Base-by-base conservation (phyloP, 331 rosid species). In the Cucumis variabilis region DNA sequence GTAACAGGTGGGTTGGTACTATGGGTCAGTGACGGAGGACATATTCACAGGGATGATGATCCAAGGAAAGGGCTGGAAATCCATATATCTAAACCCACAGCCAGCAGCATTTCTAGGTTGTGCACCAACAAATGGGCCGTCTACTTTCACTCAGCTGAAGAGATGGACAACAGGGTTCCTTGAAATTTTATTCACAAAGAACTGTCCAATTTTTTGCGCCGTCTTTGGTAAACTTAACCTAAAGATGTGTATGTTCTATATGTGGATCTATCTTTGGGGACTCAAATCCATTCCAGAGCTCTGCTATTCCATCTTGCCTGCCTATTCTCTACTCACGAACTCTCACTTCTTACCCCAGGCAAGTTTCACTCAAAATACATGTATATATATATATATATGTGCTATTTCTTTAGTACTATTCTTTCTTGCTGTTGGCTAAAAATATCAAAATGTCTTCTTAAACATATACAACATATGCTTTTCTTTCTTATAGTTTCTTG, bases 341-440 rank as follows among this genome's bases (percentile, higher is more conserved):
- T 77, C 83, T n/a, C 83, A n/a, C 83, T 48, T 77, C 83, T 14
- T 77, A 77, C 83, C 83, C 83, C 15, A 77, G 83, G 83, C 41
- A 77, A 77, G 62, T 75, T 30, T 3, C 76, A 60, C n/a, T 2
- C 66, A 60, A 58, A 3, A 58, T 58, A 16, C 15, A 55, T 53
- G 7, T 41, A 5, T 41, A 41, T 41, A 53, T 55, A 2, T 55
- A 15, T 55, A 55, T 53, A 4, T 55, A 1, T 53, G 5, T 53
- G 5, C 15, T 55, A 15, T 55, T 14, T 55, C 7, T 15, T 55
- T 55, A 55, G 6, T 55, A 53, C 60, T 48, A 7, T 41, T 41
- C 46, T 41, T 41, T 5, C 46, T 7, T 41, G 46, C 46, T 41
- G 46, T 48, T 51, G 60, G 13, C 13, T 51, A 51, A 51, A 12